phyloP scores from a whole-genome alignment of 2,329 filamentous ascomycete species.

The Monilinia vaccinii-corymbosi region DNA sequence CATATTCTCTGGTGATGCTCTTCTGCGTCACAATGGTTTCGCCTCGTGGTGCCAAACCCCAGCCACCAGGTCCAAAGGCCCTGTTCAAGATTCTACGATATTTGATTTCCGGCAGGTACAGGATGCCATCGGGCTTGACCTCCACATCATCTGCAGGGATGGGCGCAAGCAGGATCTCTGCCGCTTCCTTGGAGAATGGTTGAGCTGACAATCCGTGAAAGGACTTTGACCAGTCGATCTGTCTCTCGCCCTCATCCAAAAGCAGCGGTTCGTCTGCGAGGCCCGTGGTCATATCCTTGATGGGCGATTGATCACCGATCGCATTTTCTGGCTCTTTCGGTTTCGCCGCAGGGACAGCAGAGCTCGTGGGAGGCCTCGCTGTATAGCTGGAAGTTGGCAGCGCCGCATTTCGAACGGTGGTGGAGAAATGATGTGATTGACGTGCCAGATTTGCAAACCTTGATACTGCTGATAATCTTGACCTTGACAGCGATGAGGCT shows the following conservation, averaged over 20 bases:
- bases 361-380: constrained; percentile 6
- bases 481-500: constrained; percentile 8
- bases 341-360: neutral
- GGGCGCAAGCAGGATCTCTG: constrained; percentile 51
- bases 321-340: constrained; percentile 45
- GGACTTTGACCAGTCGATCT: constrained; percentile 65
- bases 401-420: constrained; percentile 17
- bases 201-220: constrained; percentile 58
- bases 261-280: constrained; percentile 41
- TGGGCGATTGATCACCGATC: constrained; percentile 34
- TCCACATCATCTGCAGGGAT: constrained; percentile 72
- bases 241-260: constrained; percentile 38
- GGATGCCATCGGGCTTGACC: constrained; percentile 93
- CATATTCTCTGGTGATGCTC: constrained; percentile 81
- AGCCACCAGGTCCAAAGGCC: constrained; percentile 90
- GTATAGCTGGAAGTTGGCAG: constrained; percentile 21
- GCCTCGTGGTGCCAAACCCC: constrained; percentile 87
- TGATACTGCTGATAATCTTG: neutral
- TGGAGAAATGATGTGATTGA: constrained; percentile 19
- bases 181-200: constrained; percentile 56
- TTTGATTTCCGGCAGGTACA: constrained; percentile 97
- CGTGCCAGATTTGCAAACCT: neutral
- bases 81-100: constrained; percentile 83
- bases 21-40: constrained; percentile 50
- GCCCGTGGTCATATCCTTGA: constrained; percentile 37